These are phyloP conservation scores for Coprinopsis cinerea DNA, from an alignment of 768 basidiomycete genomes.

Conservation along the genomic window DNA sequence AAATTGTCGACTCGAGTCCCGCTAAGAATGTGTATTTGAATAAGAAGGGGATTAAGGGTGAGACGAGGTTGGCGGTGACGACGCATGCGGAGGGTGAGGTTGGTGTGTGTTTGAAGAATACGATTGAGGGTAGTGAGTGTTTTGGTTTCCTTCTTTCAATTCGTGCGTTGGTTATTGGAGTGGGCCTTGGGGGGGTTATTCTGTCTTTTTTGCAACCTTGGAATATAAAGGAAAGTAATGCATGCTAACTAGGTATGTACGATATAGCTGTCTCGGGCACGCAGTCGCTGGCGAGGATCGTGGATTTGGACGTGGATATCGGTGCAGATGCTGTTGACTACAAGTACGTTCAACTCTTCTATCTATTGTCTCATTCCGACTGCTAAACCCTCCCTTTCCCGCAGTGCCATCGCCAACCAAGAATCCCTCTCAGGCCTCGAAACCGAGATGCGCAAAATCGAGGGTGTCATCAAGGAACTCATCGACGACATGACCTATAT, in stretches of 20 bases:
- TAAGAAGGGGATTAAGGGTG: constrained; percentile 83
- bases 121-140: constrained; percentile 62
- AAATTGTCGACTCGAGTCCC: constrained; percentile 85
- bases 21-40: constrained; percentile 85
- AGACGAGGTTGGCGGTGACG: constrained; percentile 91
- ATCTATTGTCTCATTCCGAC: not conserved
- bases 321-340: constrained; percentile 99
- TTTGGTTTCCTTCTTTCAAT: not conserved
- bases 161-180: constrained; percentile 27
- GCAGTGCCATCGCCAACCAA: constrained; percentile 95
- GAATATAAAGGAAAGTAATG: too few species aligned
- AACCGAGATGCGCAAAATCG: constrained; percentile 97
- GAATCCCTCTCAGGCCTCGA: constrained; percentile 94
- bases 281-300: constrained; percentile 50
- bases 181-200: constrained; percentile 34
- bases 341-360: constrained; percentile 58
- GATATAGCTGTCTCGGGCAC: too few species aligned
- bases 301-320: constrained; percentile 96
- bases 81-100: constrained; percentile 92
- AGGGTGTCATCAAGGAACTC: constrained; percentile 91
- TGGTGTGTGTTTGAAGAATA: constrained; percentile 91
- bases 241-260: too few species aligned
- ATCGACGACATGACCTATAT: constrained; percentile 91
- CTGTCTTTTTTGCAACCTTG: too few species aligned
- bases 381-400: constrained; percentile 2